These are phyloP conservation scores for Botrytis pseudocinerea DNA, from an alignment of 2,329 filamentous ascomycete species.

Conservation along the genomic window DNA sequence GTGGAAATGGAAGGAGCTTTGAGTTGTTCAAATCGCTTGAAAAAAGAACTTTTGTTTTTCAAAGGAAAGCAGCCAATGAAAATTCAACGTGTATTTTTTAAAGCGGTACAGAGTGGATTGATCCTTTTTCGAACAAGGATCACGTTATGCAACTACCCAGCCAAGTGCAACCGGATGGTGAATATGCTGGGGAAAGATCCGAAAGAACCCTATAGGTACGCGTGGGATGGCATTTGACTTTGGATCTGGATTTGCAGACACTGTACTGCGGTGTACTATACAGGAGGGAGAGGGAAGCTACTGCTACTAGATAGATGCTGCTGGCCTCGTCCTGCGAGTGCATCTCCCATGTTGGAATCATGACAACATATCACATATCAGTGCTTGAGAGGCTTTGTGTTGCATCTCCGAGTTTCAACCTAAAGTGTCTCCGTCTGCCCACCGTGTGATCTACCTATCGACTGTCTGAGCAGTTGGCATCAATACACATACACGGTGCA, in stretches of 20 bases:
- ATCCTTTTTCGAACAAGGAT: not conserved
- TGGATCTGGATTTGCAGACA: not conserved
- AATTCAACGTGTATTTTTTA: constrained; percentile 10
- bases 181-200: not conserved
- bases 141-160: constrained; percentile 4
- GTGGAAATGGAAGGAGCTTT: constrained; percentile 18
- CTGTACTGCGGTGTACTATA: not conserved
- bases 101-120: not conserved
- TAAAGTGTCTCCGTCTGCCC: not conserved
- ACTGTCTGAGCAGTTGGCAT: not conserved
- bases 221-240: not conserved
- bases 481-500: not conserved
- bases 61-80: constrained; percentile 28
- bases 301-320: not conserved
- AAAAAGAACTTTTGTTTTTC: constrained; percentile 21
- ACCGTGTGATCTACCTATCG: too few species aligned
- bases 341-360: not conserved
- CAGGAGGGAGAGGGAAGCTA: not conserved
- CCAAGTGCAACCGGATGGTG: not conserved
- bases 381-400: not conserved
- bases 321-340: not conserved
- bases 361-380: not conserved
- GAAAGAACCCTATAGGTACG: not conserved
- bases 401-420: not conserved
- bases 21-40: constrained; percentile 13